Evolutionary conservation across 768 basidiomycete genomes (phyloP), one percentile per base, ranked within the genome.

Genomic region (Kwoniella shandongensis): DNA sequence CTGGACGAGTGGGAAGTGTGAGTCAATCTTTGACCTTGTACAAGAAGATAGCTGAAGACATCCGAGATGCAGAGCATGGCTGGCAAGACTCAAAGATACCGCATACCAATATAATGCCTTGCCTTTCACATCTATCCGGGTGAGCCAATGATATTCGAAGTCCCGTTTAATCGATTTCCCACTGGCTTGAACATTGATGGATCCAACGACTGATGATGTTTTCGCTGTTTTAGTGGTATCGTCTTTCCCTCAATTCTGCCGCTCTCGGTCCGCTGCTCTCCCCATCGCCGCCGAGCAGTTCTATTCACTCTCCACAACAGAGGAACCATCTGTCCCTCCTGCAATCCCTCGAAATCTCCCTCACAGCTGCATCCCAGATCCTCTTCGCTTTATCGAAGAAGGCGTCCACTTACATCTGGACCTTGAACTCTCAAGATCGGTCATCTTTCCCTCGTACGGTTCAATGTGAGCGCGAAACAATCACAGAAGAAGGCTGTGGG

Each of bases 1-100:
- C 22, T 50, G 26, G 48, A 50, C 17, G 48, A 50, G 18, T 50
- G 48, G 48, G 48, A 50, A 18, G 20, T 15, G 48, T 50, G 32
- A 50, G 48, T 35, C 27, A 18, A 18, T 5, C n/a, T 18, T 7
- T n/a, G 40, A 18, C 17, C n/a, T 32, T 8, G n/a, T 5, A 8
- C 40, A 42, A 42, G 17, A 6, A 7, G 8, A 18, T 42, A 6
- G n/a, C 26, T 30, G 48, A 20, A 15, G 32, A 50, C 22, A 18
- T 7, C n/a, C n/a, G 10, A 26, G 4, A 12, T 17, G 8, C 48
- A 50, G 48, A 50, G 8, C 18, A 12, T 50, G 18, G 48, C 26
- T 20, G n/a, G 18, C 11, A 11, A n/a, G 48, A 11, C 29, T 35
- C n/a, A 32, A 23, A 17, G 30, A 50, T 11, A 50, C 48, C 8